phyloP scores from a whole-genome alignment of 2,329 filamentous ascomycete species.

The Calonectria hawksworthii region DNA sequence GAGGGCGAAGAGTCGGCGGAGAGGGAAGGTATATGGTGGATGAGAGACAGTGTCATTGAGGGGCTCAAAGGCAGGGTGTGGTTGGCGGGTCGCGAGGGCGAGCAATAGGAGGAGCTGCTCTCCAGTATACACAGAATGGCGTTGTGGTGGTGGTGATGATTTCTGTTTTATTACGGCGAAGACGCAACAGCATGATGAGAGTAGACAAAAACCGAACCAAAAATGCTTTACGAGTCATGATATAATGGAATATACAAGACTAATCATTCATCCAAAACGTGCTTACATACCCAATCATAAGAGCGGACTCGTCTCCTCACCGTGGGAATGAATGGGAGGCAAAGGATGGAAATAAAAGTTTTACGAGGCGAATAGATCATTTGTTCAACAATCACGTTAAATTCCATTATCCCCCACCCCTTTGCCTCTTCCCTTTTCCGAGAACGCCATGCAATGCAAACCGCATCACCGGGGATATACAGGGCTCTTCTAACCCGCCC shows the following conservation, averaged over 20 bases:
- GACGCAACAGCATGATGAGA: not conserved
- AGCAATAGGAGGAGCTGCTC: conserved; percentile 38
- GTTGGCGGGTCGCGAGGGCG: conserved; percentile 59
- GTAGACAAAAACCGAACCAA: not conserved
- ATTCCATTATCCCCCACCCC: conserved; percentile 49
- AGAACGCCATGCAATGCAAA: conserved; percentile 58
- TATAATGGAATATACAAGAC: conserved; percentile 27
- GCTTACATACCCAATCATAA: not conserved
- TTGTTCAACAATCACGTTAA: conserved; percentile 48
- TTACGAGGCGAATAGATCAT: conserved; percentile 40
- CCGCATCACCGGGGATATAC: conserved; percentile 53
- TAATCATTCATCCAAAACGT: conserved; percentile 14
- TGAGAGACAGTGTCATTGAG: conserved; percentile 68
- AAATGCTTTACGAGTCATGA: conserved; percentile 27
- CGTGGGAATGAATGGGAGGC: not conserved
- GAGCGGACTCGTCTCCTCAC: conserved; percentile 4
- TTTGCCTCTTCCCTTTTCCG: conserved; percentile 49
- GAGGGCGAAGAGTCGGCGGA: conserved; percentile 38
- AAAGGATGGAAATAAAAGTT: not conserved
- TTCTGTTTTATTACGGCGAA: not conserved
- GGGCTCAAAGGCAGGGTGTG: conserved; percentile 68
- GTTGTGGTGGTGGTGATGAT: not conserved
- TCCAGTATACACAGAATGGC: not conserved
- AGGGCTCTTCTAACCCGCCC: conserved; percentile 37
- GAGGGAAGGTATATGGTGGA: conserved; percentile 63